A percentile compares a stretch with the other conserved stretches of the same genome.
Evolutionary conservation across 2,329 filamentous ascomycete genomes (phyloP).

Genomic region (Aureobasidium leucospermi): DNA sequence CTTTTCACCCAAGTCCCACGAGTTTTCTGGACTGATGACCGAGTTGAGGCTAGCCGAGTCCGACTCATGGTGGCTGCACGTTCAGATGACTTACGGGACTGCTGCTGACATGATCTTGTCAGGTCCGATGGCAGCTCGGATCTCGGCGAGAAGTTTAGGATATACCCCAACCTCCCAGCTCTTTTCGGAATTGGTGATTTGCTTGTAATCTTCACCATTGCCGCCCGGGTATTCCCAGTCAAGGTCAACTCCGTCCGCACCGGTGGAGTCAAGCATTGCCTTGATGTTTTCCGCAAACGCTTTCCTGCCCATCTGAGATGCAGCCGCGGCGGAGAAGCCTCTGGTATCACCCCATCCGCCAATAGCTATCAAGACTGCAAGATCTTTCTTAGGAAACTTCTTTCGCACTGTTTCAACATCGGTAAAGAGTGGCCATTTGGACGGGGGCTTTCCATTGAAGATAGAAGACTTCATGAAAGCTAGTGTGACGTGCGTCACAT

Average conservation of each 20-base stretch:
- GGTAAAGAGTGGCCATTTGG: conserved; percentile 47
- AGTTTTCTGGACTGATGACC: no score
- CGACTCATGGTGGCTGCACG: neutral
- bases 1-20: no score
- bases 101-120: conserved; percentile 59
- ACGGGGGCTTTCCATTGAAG: conserved; percentile 40
- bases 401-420: conserved; percentile 41
- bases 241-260: conserved; percentile 60
- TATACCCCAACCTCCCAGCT: conserved; percentile 54
- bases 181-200: conserved; percentile 52
- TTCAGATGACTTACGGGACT: conserved; percentile 40
- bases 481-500: conserved; percentile 51
- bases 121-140: conserved; percentile 51
- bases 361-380: conserved; percentile 58
- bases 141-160: conserved; percentile 51
- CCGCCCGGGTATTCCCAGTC: conserved; percentile 61
- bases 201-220: conserved; percentile 63
- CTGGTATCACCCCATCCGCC: conserved; percentile 66
- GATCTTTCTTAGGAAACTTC: conserved; percentile 51
- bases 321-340: conserved; percentile 55
- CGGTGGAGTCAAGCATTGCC: conserved; percentile 53
- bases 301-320: conserved; percentile 43
- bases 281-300: conserved; percentile 59
- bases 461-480: conserved; percentile 50
- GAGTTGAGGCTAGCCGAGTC: neutral